These are phyloP conservation scores for Candida silvicultrix DNA, from an alignment of 805 yeast genomes.

Conservation along the genomic window DNA sequence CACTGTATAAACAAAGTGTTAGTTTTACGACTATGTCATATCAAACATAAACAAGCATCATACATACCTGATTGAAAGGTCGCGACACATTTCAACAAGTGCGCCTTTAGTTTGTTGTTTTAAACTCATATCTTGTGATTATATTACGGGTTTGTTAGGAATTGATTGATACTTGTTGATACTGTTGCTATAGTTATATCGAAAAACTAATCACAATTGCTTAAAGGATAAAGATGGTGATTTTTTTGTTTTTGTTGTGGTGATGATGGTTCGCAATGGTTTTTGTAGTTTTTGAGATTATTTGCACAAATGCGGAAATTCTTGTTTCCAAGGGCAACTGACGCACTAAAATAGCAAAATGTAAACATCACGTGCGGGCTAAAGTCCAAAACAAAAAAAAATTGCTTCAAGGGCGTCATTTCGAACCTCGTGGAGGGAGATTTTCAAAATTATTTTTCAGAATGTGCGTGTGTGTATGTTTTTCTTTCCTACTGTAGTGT, in stretches of 20 bases:
- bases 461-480: too few species aligned
- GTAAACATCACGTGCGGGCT: not conserved
- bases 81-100: slow-evolving; percentile 29
- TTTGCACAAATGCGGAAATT: not conserved
- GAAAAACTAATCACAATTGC: too few species aligned
- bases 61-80: slow-evolving; percentile 28
- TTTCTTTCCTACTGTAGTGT: too few species aligned
- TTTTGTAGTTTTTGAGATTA: not conserved
- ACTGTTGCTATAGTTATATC: too few species aligned
- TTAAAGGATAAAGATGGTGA: not conserved
- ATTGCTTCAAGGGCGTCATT: not conserved
- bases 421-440: too few species aligned
- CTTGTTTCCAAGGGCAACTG: not conserved
- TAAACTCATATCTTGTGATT: slow-evolving; percentile 22
- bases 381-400: too few species aligned
- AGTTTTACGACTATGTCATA: not conserved
- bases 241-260: slow-evolving; percentile 1
- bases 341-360: not conserved
- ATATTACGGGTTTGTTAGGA: not conserved
- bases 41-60: slow-evolving; percentile 3
- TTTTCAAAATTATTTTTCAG: too few species aligned
- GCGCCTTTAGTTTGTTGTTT: slow-evolving; percentile 30
- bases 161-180: not conserved
- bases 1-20: slow-evolving; percentile 7
- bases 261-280: not conserved